Percentiles rank a stretch among this genome's conserved stretches.
Conservation (phyloP, 192 early-diverging fungal species). For the Coemansia sp. region DNA sequence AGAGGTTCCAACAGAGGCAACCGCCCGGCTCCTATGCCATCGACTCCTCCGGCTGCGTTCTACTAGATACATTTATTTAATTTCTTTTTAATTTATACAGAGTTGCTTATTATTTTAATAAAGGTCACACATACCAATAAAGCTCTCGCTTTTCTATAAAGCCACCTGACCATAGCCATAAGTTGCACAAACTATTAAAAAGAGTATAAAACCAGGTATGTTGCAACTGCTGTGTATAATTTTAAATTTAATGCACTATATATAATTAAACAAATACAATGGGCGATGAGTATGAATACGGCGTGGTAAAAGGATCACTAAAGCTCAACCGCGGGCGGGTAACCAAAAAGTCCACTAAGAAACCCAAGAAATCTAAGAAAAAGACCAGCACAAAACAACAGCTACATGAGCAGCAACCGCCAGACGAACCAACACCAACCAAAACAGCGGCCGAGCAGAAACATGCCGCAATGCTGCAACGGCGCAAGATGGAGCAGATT, state of each 20-base stretch:
- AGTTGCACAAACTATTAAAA: too few relatives aligned
- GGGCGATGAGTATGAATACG: slow-evolving; percentile 45
- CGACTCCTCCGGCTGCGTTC: neutral
- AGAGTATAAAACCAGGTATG: too few relatives aligned
- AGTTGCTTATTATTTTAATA: too few relatives aligned
- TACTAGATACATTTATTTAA: neutral
- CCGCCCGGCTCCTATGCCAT: neutral
- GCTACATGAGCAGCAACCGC: too few relatives aligned
- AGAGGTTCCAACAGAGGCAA: neutral
- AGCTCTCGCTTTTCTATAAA: too few relatives aligned
- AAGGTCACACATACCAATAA: too few relatives aligned
- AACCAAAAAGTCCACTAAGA: slow-evolving; percentile 28
- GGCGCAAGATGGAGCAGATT: slow-evolving; percentile 45
- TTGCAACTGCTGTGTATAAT: neutral
- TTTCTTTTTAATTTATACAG: neutral
- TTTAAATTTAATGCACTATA: neutral
- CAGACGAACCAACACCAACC: neutral
- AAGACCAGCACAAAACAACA: neutral
- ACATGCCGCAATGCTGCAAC: slow-evolving; percentile 16
- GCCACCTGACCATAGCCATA: too few relatives aligned
- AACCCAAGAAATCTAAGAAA: slow-evolving; percentile 7
- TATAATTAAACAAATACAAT: slow-evolving; percentile 9
- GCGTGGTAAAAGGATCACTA: slow-evolving; percentile 35
- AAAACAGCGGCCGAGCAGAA: slow-evolving; percentile 30
- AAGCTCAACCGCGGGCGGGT: slow-evolving; percentile 34